A percentile compares a stretch with the other conserved stretches of the same genome.
Evolutionary conservation across 805 yeast species (phyloP).

Genomic region (Geotrichum ghanense): DNA sequence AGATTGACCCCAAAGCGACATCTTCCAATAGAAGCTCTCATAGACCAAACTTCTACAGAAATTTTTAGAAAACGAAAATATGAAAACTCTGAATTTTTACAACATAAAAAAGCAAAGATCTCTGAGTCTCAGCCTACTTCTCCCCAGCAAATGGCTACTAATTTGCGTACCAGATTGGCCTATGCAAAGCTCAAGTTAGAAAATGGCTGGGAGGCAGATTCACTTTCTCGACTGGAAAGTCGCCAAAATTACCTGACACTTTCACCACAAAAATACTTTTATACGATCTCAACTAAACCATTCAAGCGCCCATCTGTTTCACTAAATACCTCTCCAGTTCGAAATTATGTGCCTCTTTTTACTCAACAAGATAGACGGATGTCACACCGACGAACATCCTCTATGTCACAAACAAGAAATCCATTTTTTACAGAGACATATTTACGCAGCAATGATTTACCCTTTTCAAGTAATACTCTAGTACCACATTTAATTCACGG

Average conservation of each 20-base stretch:
- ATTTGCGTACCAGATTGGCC: constrained; percentile 10
- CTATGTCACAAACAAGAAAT: too few relatives aligned
- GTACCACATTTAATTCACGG: too few relatives aligned
- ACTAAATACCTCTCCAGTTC: neutral
- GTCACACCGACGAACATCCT: neutral
- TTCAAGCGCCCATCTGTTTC: neutral
- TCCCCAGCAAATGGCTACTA: constrained; percentile 28
- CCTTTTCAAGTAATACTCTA: too few relatives aligned
- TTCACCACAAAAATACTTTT: neutral
- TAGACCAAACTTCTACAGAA: neutral
- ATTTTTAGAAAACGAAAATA: neutral
- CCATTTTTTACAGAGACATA: too few relatives aligned
- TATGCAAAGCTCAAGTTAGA: constrained; percentile 12
- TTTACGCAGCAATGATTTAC: too few relatives aligned
- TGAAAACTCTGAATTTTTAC: neutral
- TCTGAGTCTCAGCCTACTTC: neutral
- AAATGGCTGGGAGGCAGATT: constrained; percentile 11
- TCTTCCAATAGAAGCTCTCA: neutral
- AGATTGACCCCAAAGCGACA: neutral
- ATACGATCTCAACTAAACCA: neutral
- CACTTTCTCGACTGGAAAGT: constrained; percentile 1
- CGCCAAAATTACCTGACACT: neutral
- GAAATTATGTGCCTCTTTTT: neutral
- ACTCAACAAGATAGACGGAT: neutral
- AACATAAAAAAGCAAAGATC: neutral